These are phyloP conservation scores for Annulohypoxylon bovei DNA, from an alignment of 495 filamentous ascomycete species.

Conservation along the genomic window DNA sequence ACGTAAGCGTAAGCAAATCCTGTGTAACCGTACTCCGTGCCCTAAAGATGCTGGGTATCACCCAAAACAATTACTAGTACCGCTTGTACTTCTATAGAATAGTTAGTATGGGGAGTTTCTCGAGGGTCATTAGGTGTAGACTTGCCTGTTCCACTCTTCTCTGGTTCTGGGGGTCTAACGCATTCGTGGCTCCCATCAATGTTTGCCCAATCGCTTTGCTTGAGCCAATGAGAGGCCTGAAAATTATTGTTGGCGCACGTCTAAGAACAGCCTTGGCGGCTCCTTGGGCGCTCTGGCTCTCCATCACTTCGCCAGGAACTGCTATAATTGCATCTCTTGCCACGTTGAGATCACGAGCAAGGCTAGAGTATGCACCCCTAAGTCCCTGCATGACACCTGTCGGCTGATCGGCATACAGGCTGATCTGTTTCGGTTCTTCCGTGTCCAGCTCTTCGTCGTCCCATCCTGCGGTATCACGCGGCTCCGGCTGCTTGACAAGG, in stretches of 20 bases:
- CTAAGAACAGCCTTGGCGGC: slow-evolving; percentile 82
- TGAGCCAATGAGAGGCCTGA: slow-evolving; percentile 89
- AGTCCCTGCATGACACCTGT: slow-evolving; percentile 87
- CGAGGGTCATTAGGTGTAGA: not conserved
- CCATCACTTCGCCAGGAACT: slow-evolving; percentile 90
- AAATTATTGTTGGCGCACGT: slow-evolving; percentile 87
- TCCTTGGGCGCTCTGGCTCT: slow-evolving; percentile 83
- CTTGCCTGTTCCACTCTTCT: slow-evolving; percentile 89
- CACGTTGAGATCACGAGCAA: slow-evolving; percentile 85
- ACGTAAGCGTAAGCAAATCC: not conserved
- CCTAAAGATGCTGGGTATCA: slow-evolving; percentile 12
- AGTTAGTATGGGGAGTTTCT: slow-evolving; percentile 32
- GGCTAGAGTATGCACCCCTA: slow-evolving; percentile 78
- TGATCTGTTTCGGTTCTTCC: slow-evolving; percentile 78
- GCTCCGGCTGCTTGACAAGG: slow-evolving; percentile 61
- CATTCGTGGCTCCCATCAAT: slow-evolving; percentile 91
- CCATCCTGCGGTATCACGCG: slow-evolving; percentile 54
- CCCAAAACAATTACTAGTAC: slow-evolving; percentile 35
- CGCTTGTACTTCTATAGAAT: slow-evolving; percentile 54
- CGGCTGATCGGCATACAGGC: slow-evolving; percentile 92
- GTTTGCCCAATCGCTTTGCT: slow-evolving; percentile 90
- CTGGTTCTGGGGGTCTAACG: slow-evolving; percentile 83
- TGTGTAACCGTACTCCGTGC: slow-evolving; percentile 27
- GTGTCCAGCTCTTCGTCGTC: slow-evolving; percentile 71
- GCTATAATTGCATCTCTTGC: slow-evolving; percentile 92